Base-by-base conservation (phyloP, 305 asterid genomes). In the Fraxinus baroniana region DNA sequence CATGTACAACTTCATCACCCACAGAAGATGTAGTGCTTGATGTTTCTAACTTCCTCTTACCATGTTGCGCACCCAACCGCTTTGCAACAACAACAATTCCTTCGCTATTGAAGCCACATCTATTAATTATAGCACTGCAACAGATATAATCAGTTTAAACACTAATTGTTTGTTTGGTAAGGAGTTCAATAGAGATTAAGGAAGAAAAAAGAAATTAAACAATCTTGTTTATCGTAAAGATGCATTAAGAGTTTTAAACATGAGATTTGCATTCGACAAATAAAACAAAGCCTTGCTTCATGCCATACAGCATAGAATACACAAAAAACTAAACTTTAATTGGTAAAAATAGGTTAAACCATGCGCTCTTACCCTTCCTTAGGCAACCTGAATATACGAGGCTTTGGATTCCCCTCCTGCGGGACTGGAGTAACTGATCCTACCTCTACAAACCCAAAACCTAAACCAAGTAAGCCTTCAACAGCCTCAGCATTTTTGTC, bases 71-170 rank as follows among this genome's bases (percentile, higher is more conserved):
- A 78, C 98, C 98, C 76, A 96, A 85, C 80, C 98, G 80, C 89
- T 96, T 96, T 70, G 99, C 98, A 77, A 96, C 99, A 3, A 87
- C 98, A 46, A 96, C 99, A 81, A 96, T 96, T 80, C 99, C 99
- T 89, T 96, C 98, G 32, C 99, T 94, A 81, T 96, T 96, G 90
- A 96, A 96, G 85, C 99, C 99, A 78, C 97, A 96, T 89, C 98
- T 91, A 86, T 96, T 96, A 77, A 94, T 94, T 86, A 96, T 90
- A 81, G 97, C 98, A 39, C 98, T 96, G 98, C 84, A 79, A 85
- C 60, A 84, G 66, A 55, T 55, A 55, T 55, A 55, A 55, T n/a
- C 26, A n/a, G 66, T 41, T 84, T 77, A 74, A 81, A 49, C 3
- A 0, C 7, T 13, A 28, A 70, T 70, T 44, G 44, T 32, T 71